Conservation (phyloP, 1,284 basidiomycete species). For the Abortiporus biennis region DNA sequence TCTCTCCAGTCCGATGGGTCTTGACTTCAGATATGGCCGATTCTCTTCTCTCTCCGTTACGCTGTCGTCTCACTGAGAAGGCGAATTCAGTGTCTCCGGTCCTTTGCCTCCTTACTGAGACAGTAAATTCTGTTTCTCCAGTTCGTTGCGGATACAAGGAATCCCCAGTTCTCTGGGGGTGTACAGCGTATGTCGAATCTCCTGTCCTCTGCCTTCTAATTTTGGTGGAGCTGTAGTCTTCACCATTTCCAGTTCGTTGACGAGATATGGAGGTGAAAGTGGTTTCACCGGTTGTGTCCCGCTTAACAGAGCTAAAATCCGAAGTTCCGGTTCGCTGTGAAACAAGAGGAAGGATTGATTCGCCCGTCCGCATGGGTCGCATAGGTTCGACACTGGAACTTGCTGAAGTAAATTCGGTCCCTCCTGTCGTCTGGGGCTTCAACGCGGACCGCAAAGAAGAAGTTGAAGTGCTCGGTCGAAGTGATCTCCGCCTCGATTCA, state of each 20-base stretch:
- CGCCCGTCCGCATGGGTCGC: constrained; percentile 12
- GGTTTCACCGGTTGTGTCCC: constrained; percentile 16
- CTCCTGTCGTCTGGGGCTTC: constrained; percentile 9
- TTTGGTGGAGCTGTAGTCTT: background rate
- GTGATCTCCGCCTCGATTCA: background rate
- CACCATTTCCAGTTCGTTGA: constrained; percentile 11
- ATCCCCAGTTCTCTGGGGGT: constrained; percentile 7
- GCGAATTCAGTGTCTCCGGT: constrained; percentile 5
- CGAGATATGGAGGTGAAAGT: constrained; percentile 7
- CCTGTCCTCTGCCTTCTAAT: constrained; percentile 12
- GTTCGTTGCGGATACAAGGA: background rate
- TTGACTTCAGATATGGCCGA: constrained; percentile 2
- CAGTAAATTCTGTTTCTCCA: constrained; percentile 6
- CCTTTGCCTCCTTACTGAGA: constrained; percentile 6
- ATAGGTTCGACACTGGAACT: too few relatives aligned
- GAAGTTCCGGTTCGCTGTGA: constrained; percentile 11
- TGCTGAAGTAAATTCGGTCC: constrained; percentile 5
- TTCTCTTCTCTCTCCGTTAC: constrained; percentile 9
- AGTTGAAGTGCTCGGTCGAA: constrained; percentile 9
- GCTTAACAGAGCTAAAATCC: constrained; percentile 8
- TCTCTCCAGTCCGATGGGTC: constrained; percentile 3
- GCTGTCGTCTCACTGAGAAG: constrained; percentile 5
- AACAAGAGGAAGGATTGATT: constrained; percentile 12
- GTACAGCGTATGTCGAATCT: constrained; percentile 2
- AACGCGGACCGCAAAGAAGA: constrained; percentile 12